phyloP scores from a whole-genome alignment of 805 yeast species.

The Zygoascus flipseniorum region DNA sequence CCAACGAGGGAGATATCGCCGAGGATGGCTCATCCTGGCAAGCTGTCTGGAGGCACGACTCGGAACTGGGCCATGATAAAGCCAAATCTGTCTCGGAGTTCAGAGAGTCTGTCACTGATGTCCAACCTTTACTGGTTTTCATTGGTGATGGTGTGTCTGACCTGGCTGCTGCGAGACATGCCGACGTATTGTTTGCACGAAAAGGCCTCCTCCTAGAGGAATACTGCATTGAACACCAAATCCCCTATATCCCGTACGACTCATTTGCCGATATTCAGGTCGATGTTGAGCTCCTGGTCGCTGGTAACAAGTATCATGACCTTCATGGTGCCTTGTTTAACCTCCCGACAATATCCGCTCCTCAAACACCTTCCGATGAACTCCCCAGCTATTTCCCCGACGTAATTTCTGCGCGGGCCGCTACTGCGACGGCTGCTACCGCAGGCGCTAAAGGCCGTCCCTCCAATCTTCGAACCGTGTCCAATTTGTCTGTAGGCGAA shows the following conservation, averaged over 20 bases:
- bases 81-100: slow-evolving; percentile 34
- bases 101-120: slow-evolving; percentile 18
- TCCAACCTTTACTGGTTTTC: slow-evolving; percentile 41
- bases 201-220: slow-evolving; percentile 33
- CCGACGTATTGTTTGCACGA: slow-evolving; percentile 37
- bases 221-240: slow-evolving; percentile 32
- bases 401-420: background rate
- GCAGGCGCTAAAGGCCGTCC: background rate
- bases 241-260: slow-evolving; percentile 35
- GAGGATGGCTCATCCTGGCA: slow-evolving; percentile 33
- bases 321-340: slow-evolving; percentile 1
- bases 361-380: slow-evolving; percentile 5
- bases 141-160: slow-evolving; percentile 53
- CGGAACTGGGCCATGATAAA: slow-evolving; percentile 37
- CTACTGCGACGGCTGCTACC: background rate
- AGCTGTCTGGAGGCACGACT: slow-evolving; percentile 36
- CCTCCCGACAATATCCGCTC: background rate
- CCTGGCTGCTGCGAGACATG: slow-evolving; percentile 37
- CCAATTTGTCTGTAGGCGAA: background rate
- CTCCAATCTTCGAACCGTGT: background rate
- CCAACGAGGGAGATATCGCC: slow-evolving; percentile 33
- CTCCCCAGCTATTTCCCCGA: slow-evolving; percentile 8
- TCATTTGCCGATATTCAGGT: slow-evolving; percentile 33
- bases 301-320: slow-evolving; percentile 16
- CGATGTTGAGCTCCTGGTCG: slow-evolving; percentile 26